phyloP scores from a whole-genome alignment of 306 rosid genomes.

The Cucumis sativus region Cucumber_9930_V3 NC_026660.2:24725001-24725500 shows the following conservation, averaged over 20 bases:
- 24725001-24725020: no score
- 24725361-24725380: conserved; percentile 16
- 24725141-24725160: not conserved
- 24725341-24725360: not conserved
- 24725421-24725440: conserved; percentile 1
- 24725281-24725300: not conserved
- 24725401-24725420: not conserved
- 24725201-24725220: conserved; percentile 9
- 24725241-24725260: conserved; percentile 34
- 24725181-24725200: not conserved
- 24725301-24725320: not conserved
- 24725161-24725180: not conserved
- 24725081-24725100: not conserved
- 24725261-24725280: conserved; percentile 7
- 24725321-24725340: no score
- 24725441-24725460: not conserved
- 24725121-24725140: not conserved
- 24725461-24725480: conserved; percentile 14
- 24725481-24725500: not conserved
- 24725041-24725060: no score
- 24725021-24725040: no score
- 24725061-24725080: no score
- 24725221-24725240: conserved; percentile 21
- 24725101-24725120: not conserved
- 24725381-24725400: conserved; percentile 17